Percentiles rank a stretch among this genome's conserved stretches.
Conservation (phyloP, 192 early-diverging fungal species). For the Endogone sp. region DNA sequence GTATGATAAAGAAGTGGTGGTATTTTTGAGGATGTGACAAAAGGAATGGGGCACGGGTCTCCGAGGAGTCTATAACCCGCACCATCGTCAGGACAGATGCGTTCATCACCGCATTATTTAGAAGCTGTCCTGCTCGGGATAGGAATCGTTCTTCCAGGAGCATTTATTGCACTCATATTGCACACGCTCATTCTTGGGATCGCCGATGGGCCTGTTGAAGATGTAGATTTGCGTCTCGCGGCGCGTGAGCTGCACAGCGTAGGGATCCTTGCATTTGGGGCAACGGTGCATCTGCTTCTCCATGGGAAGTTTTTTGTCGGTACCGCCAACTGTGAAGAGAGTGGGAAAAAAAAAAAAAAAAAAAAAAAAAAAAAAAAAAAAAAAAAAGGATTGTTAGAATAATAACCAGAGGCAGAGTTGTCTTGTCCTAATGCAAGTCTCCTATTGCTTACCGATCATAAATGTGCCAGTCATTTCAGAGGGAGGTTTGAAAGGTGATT, state of each 20-base stretch:
- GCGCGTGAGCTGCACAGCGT: slow-evolving; percentile 27
- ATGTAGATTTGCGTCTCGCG: slow-evolving; percentile 26
- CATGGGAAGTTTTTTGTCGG: slow-evolving; percentile 17
- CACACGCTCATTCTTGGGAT: slow-evolving; percentile 23
- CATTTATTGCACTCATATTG: slow-evolving; percentile 30
- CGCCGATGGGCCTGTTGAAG: slow-evolving; percentile 21
- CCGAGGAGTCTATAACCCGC: background rate
- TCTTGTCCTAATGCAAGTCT: too few relatives aligned
- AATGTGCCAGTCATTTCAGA: background rate
- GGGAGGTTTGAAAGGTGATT: background rate
- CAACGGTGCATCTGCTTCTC: slow-evolving; percentile 28
- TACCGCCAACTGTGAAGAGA: background rate
- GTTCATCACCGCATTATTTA: background rate
- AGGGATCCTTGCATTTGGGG: slow-evolving; percentile 19
- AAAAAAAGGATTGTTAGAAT: too few relatives aligned
- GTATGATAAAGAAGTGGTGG: too few relatives aligned
- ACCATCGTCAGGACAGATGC: background rate
- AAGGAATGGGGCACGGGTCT: background rate
- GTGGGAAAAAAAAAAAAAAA: slow-evolving; percentile 2
- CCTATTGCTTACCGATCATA: background rate
- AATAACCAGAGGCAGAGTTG: too few relatives aligned
- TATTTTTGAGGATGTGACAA: too few relatives aligned
- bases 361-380: slow-evolving; percentile 12
- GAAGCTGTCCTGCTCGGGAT: slow-evolving; percentile 11
- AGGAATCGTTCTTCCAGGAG: slow-evolving; percentile 23